Conservation (phyloP, 1,284 basidiomycete genomes). For the Irpex lacteus region DNA sequence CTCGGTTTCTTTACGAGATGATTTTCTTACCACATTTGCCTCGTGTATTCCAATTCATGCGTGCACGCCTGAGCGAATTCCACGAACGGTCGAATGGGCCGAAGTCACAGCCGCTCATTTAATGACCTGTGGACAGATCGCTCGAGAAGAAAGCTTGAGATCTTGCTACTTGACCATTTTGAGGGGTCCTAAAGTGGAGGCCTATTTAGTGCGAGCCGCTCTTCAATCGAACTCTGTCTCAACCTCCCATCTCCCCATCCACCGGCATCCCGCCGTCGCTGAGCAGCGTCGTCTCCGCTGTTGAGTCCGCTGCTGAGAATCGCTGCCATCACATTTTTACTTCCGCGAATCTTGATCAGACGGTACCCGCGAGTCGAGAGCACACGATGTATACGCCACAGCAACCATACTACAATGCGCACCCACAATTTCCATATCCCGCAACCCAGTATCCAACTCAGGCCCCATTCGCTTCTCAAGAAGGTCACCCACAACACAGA, state of each 20-base stretch:
- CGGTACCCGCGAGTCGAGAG: background rate
- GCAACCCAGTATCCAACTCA: background rate
- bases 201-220: background rate
- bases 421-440: conserved; percentile 6
- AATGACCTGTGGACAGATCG: background rate
- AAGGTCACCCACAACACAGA: background rate
- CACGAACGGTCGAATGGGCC: background rate
- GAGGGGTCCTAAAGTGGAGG: background rate
- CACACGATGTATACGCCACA: conserved; percentile 1
- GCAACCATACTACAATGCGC: background rate
- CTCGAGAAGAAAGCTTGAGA: background rate
- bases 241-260: background rate
- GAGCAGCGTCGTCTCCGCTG: background rate
- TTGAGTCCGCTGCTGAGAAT: background rate
- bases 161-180: background rate
- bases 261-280: background rate
- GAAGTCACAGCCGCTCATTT: background rate
- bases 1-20: background rate
- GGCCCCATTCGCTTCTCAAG: background rate
- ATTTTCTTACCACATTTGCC: background rate
- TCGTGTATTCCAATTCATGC: background rate
- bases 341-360: conserved; percentile 11
- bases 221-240: background rate
- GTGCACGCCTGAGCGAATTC: background rate
- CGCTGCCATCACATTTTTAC: background rate